Base-by-base conservation (phyloP, 2,329 filamentous ascomycete species). In the Alternaria sp. region DNA sequence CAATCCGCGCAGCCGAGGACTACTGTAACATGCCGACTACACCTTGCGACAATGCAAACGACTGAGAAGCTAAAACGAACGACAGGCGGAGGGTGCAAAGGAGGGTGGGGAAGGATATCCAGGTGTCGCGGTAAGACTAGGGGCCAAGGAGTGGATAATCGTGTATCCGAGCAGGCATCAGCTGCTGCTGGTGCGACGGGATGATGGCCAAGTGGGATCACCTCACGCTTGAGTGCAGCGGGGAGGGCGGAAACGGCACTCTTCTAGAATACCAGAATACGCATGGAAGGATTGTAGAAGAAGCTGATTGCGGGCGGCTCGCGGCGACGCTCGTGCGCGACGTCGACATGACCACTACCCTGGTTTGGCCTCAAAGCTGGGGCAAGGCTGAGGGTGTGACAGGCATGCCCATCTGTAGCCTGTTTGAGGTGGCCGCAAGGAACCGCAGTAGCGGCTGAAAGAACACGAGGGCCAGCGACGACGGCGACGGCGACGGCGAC, bases 201-300 rank as follows among this genome's bases (percentile, higher is more conserved):
- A 63, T 70, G 68, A 74, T 75, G 73, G 73, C 72, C 54, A 40
- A 51, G 58, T 53, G 58, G 54, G 51, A 67, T 75, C 72, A 75
- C 71, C 73, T 74, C 72, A 73, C 67, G 69, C 61, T 45, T 68
- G 67, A 62, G 62, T 65, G 69, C 59, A 57, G 72, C 71, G 71
- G 71, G 73, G 72, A 69, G 63, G 51, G 71, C 71, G 71, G 72
- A 68, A 69, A 67, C 65, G 69, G 70, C 70, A 69, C 66, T 69
- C 65, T 76, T 76, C 73, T 76, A 64, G 73, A 77, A 76, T 69
- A 57, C 73, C 75, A 64, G 73, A 77, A 76, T 69, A 57, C 53
- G 57, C 65, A 67, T 74, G 55, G 74, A 76, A 77, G 73, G 69
- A 34, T 48, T 36, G 48, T 61, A 48, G 61, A 63, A 61, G 58